These are phyloP conservation scores for Letharia lupina DNA, from an alignment of 495 filamentous ascomycete genomes.

Conservation along the genomic window DNA sequence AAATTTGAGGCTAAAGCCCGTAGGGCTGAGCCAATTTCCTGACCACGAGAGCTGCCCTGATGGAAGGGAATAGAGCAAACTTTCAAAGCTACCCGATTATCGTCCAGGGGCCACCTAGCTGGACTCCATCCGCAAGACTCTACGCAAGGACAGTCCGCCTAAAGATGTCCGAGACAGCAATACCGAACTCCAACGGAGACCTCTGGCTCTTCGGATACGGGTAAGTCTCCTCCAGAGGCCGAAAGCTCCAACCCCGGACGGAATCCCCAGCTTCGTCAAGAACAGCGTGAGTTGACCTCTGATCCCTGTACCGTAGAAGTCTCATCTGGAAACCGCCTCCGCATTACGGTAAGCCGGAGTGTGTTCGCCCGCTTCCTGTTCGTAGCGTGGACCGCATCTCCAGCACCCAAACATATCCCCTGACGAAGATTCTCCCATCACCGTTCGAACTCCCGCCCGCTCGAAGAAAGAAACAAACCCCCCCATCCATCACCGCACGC, in stretches of 20 bases:
- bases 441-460: not conserved
- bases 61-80: not conserved
- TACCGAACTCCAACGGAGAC: slow-evolving; percentile 35
- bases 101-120: not conserved
- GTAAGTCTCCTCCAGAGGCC: slow-evolving; percentile 38
- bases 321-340: slow-evolving; percentile 98
- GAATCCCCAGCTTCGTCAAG: not conserved
- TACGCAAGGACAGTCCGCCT: not conserved
- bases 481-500: not conserved
- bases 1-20: not conserved
- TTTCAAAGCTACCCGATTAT: not conserved
- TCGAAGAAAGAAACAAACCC: not conserved
- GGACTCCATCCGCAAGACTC: too few species aligned
- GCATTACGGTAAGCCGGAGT: slow-evolving; percentile 63
- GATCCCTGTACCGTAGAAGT: slow-evolving; percentile 48
- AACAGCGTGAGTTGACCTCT: not conserved
- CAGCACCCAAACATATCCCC: too few species aligned
- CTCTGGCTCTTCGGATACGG: slow-evolving; percentile 93
- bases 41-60: not conserved
- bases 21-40: not conserved
- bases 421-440: not conserved
- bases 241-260: not conserved
- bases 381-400: too few species aligned
- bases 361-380: not conserved
- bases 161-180: slow-evolving; percentile 3